These are phyloP conservation scores for Purshia tridentata DNA, from an alignment of 306 rosid species.

Conservation along the genomic window DNA sequence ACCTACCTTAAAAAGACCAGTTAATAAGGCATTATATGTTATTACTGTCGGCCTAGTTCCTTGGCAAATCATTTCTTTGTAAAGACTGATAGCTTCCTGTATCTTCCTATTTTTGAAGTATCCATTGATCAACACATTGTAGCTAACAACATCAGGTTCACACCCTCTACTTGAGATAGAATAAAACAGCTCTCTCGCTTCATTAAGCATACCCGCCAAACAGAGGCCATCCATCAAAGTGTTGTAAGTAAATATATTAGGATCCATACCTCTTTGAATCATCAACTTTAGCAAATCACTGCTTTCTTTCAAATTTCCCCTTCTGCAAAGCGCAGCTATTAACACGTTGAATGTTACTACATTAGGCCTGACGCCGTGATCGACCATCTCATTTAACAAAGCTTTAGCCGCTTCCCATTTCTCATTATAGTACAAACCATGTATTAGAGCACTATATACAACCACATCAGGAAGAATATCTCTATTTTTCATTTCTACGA, in stretches of 20 bases:
- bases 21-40: constrained; percentile 29
- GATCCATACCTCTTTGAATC: constrained; percentile 35
- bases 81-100: constrained; percentile 37
- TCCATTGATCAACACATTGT: constrained; percentile 40
- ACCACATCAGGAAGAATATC: constrained; percentile 36
- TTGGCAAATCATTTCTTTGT: constrained; percentile 26
- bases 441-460: constrained; percentile 42
- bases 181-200: constrained; percentile 33
- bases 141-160: constrained; percentile 27
- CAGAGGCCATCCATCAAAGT: constrained; percentile 44
- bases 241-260: constrained; percentile 28
- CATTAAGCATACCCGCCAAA: constrained; percentile 32
- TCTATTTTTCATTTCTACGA: constrained; percentile 40
- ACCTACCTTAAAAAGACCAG: constrained; percentile 36
- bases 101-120: constrained; percentile 33
- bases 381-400: constrained; percentile 46
- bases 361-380: constrained; percentile 47
- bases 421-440: constrained; percentile 38
- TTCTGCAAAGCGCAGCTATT: constrained; percentile 35
- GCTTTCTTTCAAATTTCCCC: constrained; percentile 39
- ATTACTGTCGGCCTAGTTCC: constrained; percentile 33
- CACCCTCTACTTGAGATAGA: constrained; percentile 32
- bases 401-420: constrained; percentile 39
- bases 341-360: constrained; percentile 38
- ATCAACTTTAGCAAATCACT: constrained; percentile 31